Conservation (phyloP, 2,329 filamentous ascomycete genomes). For the Ophiocordyceps sinensis region DNA sequence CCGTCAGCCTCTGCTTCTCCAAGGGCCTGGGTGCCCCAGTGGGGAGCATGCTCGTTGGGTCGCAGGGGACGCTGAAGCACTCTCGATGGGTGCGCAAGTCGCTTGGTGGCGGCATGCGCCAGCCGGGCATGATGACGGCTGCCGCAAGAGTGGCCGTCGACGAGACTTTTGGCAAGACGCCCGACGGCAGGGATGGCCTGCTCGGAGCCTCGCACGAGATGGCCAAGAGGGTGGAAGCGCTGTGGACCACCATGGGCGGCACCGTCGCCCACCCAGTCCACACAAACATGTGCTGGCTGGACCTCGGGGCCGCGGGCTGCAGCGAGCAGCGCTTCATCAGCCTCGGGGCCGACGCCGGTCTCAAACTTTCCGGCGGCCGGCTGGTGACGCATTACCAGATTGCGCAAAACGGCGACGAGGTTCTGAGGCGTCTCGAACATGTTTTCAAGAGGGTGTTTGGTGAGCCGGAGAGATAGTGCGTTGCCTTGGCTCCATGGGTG, state of each 20-base stretch:
- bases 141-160: conserved; percentile 55
- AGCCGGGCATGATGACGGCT: conserved; percentile 58
- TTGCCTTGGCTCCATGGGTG: too few relatives aligned
- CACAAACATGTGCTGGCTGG: conserved; percentile 88
- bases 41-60: conserved; percentile 57
- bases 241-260: conserved; percentile 60
- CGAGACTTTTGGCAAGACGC: conserved; percentile 25
- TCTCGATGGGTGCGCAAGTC: conserved; percentile 44
- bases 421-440: conserved; percentile 39
- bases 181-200: conserved; percentile 34
- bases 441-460: conserved; percentile 31
- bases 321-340: conserved; percentile 20
- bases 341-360: conserved; percentile 25
- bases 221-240: conserved; percentile 48
- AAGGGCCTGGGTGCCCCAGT: conserved; percentile 75
- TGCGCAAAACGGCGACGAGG: conserved; percentile 42
- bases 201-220: conserved; percentile 45
- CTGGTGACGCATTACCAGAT: conserved; percentile 46
- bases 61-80: conserved; percentile 18
- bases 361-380: conserved; percentile 24
- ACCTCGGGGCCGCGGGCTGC: conserved; percentile 47
- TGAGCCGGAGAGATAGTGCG: conserved; percentile 2
- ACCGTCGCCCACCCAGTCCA: conserved; percentile 55
- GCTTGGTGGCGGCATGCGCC: conserved; percentile 60
- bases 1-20: conserved; percentile 62